These are phyloP conservation scores for Cladosporium phlei DNA, from an alignment of 2,329 filamentous ascomycete genomes.

Conservation along the genomic window DNA sequence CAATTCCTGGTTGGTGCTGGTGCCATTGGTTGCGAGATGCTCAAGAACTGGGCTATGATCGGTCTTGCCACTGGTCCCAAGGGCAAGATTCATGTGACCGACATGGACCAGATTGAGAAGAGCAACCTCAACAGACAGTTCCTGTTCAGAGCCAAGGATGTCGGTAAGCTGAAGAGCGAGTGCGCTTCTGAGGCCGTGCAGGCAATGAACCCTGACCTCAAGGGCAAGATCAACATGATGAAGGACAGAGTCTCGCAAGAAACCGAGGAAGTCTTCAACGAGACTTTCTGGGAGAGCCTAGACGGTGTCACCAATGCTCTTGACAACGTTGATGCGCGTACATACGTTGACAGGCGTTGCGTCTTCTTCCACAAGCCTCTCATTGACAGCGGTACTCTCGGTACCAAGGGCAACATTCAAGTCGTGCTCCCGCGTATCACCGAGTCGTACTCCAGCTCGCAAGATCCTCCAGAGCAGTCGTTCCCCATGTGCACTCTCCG, in stretches of 20 bases:
- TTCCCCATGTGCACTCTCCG: conserved; percentile 98
- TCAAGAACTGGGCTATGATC: conserved; percentile 99
- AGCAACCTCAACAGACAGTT: conserved; percentile 98
- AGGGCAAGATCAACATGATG: conserved; percentile 76
- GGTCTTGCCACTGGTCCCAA: conserved; percentile 83
- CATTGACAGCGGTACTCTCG: conserved; percentile 94
- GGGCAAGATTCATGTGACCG: conserved; percentile 86
- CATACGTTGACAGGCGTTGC: conserved; percentile 91
- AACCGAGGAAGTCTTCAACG: conserved; percentile 91
- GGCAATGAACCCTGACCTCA: conserved; percentile 89
- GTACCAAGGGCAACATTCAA: conserved; percentile 97
- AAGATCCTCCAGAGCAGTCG: conserved; percentile 95
- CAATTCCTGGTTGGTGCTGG: conserved; percentile 95
- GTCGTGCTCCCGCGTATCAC: conserved; percentile 87
- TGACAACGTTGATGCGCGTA: conserved; percentile 94
- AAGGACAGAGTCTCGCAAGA: conserved; percentile 88
- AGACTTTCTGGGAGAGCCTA: conserved; percentile 80
- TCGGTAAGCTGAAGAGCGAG: conserved; percentile 94
- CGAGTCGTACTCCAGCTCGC: conserved; percentile 94
- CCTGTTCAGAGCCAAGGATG: conserved; percentile 87
- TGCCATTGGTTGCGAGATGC: conserved; percentile 96
- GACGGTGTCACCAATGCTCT: conserved; percentile 95
- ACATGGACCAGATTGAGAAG: conserved; percentile 98
- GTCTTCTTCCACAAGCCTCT: conserved; percentile 98
- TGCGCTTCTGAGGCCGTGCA: conserved; percentile 85